Evolutionary conservation across 2,329 filamentous ascomycete genomes (phyloP), one percentile per base, ranked within the genome.

Genomic region (Fusarium tuaranense): DNA sequence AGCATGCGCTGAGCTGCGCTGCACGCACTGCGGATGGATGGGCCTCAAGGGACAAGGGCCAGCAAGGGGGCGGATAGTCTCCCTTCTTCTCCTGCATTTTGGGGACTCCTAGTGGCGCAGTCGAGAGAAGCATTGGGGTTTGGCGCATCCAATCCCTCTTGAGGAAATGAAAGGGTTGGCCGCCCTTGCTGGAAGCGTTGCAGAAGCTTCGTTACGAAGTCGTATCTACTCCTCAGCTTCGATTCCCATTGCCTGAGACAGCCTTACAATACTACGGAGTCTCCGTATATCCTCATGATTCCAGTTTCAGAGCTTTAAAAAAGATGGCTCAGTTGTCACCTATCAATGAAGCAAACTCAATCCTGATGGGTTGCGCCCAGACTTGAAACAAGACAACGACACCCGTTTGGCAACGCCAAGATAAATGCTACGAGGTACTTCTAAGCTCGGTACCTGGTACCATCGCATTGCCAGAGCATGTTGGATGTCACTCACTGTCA

Each of bases 121-220:
- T 67, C 60, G 51, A 63, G 65, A 70, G 63, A 70, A 62, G 59
- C 46, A 68, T 57, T 63, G 34, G 64, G 68, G 67, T 39, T 46
- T 60, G 65, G 67, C 27, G 58, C 51, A 18, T 27, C 38, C 48
- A 55, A 55, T 55, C 48, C 18, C 48, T 55, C 48, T 32, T 20
- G 27, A 57, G 69, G 62, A 78, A 78, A 78, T 78, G 77, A 78
- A 78, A 78, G 77, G 77, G 74, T 69, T 67, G 51, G 44, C 63
- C 48, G 67, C 67, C 76, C 67, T 69, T 63, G 75, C 55, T 18
- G 55, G 46, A 39, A 65, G 46, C 39, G 69, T 70, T 75, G 72
- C 72, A 73, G 61, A 67, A 69, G 57, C 55, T 44, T 53, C 63
- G 44, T 46, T 64, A 57, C 48, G 44, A 39, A 9, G 41, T 16